phyloP scores from a whole-genome alignment of 306 rosid genomes.

The Cucurbita moschata region DNA sequence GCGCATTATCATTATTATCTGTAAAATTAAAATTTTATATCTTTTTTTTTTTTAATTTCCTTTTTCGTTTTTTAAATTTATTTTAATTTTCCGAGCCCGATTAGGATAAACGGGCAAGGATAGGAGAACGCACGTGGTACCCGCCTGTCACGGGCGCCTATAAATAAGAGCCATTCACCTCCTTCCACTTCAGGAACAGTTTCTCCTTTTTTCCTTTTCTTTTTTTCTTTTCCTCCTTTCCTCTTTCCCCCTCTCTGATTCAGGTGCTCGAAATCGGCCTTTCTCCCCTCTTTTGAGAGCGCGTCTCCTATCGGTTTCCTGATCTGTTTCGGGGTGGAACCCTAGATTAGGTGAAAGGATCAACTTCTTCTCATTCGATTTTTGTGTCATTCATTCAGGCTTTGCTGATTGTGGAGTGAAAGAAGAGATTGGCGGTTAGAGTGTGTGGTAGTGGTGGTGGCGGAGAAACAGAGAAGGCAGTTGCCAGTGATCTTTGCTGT shows the following conservation, averaged over 20 bases:
- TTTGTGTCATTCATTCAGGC: background rate
- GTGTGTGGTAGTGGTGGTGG: constrained; percentile 6
- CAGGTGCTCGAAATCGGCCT: background rate
- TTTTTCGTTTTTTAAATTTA: too few species aligned
- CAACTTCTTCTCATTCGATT: background rate
- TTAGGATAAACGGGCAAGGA: too few species aligned
- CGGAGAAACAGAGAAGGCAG: constrained; percentile 6
- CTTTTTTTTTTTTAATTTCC: background rate
- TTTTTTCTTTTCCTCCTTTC: background rate
- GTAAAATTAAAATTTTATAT: background rate
- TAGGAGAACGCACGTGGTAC: background rate
- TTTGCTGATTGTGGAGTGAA: background rate
- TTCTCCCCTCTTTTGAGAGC: background rate
- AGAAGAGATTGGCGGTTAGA: background rate
- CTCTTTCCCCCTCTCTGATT: background rate
- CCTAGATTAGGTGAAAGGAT: background rate
- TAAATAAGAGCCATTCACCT: background rate
- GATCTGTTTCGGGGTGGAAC: background rate
- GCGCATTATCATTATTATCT: background rate
- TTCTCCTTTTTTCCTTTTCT: background rate
- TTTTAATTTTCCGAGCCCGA: too few species aligned
- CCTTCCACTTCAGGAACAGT: background rate
- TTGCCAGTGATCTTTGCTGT: constrained; percentile 32
- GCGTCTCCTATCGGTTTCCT: background rate
- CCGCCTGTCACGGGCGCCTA: constrained; percentile 4